phyloP scores from a whole-genome alignment of 2,329 filamentous ascomycete genomes.

The Ceratocystis variospora region DNA sequence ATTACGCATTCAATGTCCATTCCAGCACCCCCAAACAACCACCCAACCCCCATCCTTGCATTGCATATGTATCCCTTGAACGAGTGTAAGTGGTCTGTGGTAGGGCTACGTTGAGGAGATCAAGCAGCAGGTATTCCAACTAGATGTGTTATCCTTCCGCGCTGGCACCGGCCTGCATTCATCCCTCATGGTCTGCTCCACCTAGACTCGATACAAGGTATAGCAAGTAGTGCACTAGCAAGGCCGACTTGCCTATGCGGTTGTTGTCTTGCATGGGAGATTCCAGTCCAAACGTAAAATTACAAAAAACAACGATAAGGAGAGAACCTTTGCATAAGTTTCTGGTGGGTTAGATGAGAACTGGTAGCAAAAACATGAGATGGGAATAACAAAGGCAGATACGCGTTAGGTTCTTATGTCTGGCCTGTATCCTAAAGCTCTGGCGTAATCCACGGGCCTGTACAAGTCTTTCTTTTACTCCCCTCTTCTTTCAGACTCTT shows the following conservation, averaged over 20 bases:
- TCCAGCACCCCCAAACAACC: neutral
- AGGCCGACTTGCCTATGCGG: neutral
- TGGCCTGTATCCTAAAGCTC: neutral
- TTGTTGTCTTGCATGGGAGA: slow-evolving; percentile 11
- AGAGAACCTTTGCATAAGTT: neutral
- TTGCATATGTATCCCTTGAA: neutral
- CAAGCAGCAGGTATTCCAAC: neutral
- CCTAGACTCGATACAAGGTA: neutral
- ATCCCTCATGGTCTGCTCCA: neutral
- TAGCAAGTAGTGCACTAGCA: no score
- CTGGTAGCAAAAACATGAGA: neutral
- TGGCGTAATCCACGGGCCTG: no score
- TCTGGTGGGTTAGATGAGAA: neutral
- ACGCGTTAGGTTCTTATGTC: neutral
- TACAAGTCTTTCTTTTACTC: neutral
- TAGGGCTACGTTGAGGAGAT: neutral
- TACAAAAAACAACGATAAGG: neutral
- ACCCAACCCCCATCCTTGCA: neutral
- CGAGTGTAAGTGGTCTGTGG: neutral
- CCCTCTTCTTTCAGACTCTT: neutral
- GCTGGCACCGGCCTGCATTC: neutral
- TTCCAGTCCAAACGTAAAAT: neutral
- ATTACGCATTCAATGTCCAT: neutral
- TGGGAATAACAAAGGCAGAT: neutral
- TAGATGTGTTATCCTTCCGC: neutral